Evolutionary conservation across 1,284 basidiomycete genomes (phyloP).

Genomic region (Xerocomus amazonicus): DNA sequence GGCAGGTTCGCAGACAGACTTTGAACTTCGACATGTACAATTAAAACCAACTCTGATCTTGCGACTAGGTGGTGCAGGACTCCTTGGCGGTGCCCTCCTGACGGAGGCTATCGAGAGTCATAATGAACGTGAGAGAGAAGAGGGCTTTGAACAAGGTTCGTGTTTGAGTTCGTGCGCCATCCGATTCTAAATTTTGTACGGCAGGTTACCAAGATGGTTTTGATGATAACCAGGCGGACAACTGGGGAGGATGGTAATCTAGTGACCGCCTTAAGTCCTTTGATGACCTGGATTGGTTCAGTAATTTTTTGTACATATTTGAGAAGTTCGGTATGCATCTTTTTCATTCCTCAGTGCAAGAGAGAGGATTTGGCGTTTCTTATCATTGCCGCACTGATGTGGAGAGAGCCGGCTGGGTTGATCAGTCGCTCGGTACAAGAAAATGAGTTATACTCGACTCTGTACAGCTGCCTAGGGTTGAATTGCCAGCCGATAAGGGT

Average conservation of each 20-base stretch:
- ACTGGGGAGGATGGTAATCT: conserved; percentile 11
- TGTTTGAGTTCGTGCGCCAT: neutral
- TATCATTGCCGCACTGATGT: too few species aligned
- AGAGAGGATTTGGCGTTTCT: too few species aligned
- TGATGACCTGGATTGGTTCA: conserved; percentile 19
- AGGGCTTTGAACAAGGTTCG: conserved; percentile 40
- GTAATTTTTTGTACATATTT: conserved; percentile 10
- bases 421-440: too few species aligned
- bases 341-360: neutral
- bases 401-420: too few species aligned
- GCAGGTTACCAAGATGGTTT: conserved; percentile 25
- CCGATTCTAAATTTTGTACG: conserved; percentile 10
- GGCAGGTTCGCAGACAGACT: conserved; percentile 28
- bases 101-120: conserved; percentile 48
- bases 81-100: conserved; percentile 56
- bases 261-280: neutral
- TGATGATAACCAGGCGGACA: conserved; percentile 3
- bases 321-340: neutral
- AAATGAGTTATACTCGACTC: too few species aligned
- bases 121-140: conserved; percentile 35
- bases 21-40: neutral
- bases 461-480: too few species aligned
- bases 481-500: neutral
- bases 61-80: conserved; percentile 49
- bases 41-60: conserved; percentile 7